A percentile compares a stretch with the other conserved stretches of the same genome.
Conservation (phyloP, 768 basidiomycete species). For the Boletus reticuloceps region DNA sequence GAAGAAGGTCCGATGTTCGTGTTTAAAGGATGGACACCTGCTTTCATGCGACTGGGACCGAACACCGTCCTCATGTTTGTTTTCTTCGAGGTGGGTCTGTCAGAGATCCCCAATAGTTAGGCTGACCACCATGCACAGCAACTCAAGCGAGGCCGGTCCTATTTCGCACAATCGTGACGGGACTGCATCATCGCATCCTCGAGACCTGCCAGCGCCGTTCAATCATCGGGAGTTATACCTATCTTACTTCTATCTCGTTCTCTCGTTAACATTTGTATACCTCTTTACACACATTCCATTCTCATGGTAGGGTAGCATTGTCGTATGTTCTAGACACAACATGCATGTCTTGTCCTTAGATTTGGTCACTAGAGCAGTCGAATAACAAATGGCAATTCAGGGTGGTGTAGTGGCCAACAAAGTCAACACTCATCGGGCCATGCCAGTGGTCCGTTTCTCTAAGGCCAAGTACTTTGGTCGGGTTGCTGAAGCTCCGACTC, state of each 20-base stretch:
- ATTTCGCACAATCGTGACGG: conserved; percentile 1
- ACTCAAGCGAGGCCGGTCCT: conserved; percentile 63
- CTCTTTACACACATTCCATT: not conserved
- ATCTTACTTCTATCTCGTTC: not conserved
- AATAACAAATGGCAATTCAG: not conserved
- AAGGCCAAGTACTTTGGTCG: too few species aligned
- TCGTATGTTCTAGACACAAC: conserved; percentile 7
- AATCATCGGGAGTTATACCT: not conserved
- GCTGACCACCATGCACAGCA: conserved; percentile 43
- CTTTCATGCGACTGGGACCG: conserved; percentile 79
- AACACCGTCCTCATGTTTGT: conserved; percentile 85
- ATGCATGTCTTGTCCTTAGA: not conserved
- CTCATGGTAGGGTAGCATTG: conserved; percentile 1
- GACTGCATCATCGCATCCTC: not conserved
- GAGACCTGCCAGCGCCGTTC: not conserved
- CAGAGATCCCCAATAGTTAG: not conserved
- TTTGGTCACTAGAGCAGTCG: not conserved
- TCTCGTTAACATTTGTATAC: conserved; percentile 5
- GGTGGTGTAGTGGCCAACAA: too few species aligned
- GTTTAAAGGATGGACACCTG: conserved; percentile 89
- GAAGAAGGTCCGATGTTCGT: conserved; percentile 77
- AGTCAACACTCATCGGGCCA: too few species aligned
- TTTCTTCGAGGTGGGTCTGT: conserved; percentile 67
- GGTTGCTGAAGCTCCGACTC: too few species aligned
- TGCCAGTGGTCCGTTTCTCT: too few species aligned